Base-by-base conservation (phyloP, 2,329 filamentous ascomycete species). In the Rhynchosporium graminicola region DNA sequence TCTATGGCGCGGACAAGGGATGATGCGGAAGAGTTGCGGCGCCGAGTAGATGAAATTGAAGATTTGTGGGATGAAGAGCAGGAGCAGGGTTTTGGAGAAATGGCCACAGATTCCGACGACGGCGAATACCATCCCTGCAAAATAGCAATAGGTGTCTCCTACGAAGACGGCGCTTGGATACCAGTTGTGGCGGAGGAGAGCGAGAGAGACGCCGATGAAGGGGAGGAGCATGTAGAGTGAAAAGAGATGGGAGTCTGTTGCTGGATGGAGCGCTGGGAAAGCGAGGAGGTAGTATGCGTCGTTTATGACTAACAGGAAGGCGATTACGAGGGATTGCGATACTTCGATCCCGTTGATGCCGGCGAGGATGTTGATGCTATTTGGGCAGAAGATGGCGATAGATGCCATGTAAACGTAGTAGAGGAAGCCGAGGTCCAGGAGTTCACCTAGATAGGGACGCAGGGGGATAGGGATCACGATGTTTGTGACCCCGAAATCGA, bases 261-360 rank as follows among this genome's bases (percentile, higher is more conserved):
- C 95, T 15, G 95, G 95, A 75, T 99, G 93, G 3, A 59, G 36
- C 1, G 57, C 13, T 0, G 91, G 92, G 74, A 93, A 92, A 0
- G 88, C 89, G 64, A 91, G 82, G 56, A 98, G 85, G 77, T 98
- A 99, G 67, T 98, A 83, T 58, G 84, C 80, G 76, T 98, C 95
- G 79, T 99, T 99, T 74, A 92, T 79, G 63, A 89, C 85, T 68
- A 99, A 85, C 57, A 98, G 83, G 59, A 87, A 76, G 31, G 93
- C 94, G 74, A 99, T 91, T 67, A 97, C 90, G 66, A 99, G 81
- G 63, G 92, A 97, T 78, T 99, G 95, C 10, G 90, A 87, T 60
- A 98, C 95, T 76, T 99, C 95, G 75, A 99, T 95, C 60, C 95
- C 95, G 76, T 99, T 99, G 77, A 99, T 91, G n/a, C 95, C 95